phyloP scores from a whole-genome alignment of 139 green algal species.

The Monoraphidium neglectum region DNA sequence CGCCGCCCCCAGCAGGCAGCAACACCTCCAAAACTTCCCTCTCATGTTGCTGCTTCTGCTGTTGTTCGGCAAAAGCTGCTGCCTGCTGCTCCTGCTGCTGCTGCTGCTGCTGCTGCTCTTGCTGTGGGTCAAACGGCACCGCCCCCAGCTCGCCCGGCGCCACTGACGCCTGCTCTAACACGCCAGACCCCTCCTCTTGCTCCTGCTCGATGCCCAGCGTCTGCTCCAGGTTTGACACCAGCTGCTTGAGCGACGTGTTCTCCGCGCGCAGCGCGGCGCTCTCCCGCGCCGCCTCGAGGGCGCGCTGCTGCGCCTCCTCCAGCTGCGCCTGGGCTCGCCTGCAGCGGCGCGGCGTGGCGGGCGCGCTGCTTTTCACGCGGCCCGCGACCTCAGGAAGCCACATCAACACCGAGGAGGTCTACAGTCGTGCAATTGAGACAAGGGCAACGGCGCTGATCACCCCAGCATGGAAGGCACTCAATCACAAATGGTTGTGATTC shows the following conservation, averaged over 20 bases:
- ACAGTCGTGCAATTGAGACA: too few relatives aligned
- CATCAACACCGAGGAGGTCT: neutral
- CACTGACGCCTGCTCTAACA: too few relatives aligned
- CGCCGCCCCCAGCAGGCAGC: neutral
- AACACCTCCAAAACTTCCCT: neutral
- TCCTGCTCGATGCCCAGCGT: slow-evolving; percentile 10
- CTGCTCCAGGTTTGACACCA: slow-evolving; percentile 27
- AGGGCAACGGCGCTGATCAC: too few relatives aligned
- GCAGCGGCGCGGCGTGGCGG: neutral
- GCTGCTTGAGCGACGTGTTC: slow-evolving; percentile 25
- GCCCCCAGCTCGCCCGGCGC: too few relatives aligned
- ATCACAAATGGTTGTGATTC: neutral
- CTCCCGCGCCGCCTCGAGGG: neutral
- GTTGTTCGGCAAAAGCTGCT: neutral
- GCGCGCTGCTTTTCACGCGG: neutral
- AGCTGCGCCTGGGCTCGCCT: slow-evolving; percentile 22
- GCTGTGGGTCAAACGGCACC: neutral
- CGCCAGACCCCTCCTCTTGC: too few relatives aligned
- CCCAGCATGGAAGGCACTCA: neutral
- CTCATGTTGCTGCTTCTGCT: slow-evolving; percentile 3
- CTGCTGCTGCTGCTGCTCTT: slow-evolving; percentile 6
- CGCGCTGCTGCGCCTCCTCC: slow-evolving; percentile 11
- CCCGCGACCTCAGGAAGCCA: neutral
- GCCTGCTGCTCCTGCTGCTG: neutral
- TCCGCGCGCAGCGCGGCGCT: slow-evolving; percentile 8